Evolutionary conservation across 148 eudicot species (phyloP), one percentile per base, ranked within the genome.

Genomic region (Rhododendron williamsianum): DNA sequence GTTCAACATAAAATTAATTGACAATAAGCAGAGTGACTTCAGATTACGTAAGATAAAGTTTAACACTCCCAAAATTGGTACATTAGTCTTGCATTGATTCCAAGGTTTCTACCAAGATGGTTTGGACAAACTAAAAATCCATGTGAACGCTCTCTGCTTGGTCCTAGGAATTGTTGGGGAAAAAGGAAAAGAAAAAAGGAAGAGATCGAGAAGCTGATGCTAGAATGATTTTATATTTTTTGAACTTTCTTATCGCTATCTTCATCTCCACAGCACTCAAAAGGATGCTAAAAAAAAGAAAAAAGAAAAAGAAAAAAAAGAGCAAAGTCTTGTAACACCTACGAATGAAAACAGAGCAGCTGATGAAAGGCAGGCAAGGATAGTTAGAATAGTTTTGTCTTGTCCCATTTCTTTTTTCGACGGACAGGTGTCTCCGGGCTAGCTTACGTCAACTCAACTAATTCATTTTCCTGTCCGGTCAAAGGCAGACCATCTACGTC

Each of bases 191-290:
- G 13, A 30, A 30, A 13, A 27, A 25, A 71, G 38, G 15, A 67
- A 67, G 72, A 67, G 33, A 67, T 67, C 72, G 60, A 16, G 25
- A 60, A 67, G 73, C 73, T 71, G 41, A 13, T 27, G 76, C 33
- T 30, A 71, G 19, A 30, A 27, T 12, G 38, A 13, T 4, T 30
- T 19, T 11, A 30, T 41, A 71, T 9, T 25, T 25, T 25, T 25
- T n/a, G 15, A 71, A 33, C 76, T 71, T 71, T 71, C 38, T 71
- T 71, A 71, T 71, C 76, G 38, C 76, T 71, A 71, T 71, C 76
- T 30, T 71, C 76, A 71, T 71, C 76, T 71, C 76, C 41, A 71
- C 36, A 3, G 19, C 8, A 71, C 38, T 30, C 19, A 13, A 71
- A 71, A 71, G 30, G 71, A 65, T 6, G n/a, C 65, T 56, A 23